These are phyloP conservation scores for Pseudogymnoascus sp. DNA, from an alignment of 2,329 filamentous ascomycete genomes.

Conservation along the genomic window DNA sequence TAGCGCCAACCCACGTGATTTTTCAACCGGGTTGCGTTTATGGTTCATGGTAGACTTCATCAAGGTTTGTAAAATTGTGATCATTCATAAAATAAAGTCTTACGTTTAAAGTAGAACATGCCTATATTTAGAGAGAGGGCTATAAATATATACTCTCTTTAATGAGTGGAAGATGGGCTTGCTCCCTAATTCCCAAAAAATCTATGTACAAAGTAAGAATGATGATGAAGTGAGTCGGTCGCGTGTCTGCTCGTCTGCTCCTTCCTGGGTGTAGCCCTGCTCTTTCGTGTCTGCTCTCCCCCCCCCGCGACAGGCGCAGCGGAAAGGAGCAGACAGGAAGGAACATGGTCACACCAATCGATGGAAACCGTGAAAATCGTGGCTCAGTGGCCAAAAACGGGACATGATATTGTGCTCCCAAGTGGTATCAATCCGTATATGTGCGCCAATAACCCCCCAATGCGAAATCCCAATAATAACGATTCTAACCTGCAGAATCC, in stretches of 20 bases:
- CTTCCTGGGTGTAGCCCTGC: too few relatives aligned
- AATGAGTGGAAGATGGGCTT: not conserved
- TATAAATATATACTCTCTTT: slow-evolving; percentile 3
- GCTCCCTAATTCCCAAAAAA: not conserved
- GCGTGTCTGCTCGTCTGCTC: not conserved
- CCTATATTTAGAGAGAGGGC: slow-evolving; percentile 5
- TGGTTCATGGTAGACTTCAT: not conserved
- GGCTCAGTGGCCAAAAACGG: not conserved
- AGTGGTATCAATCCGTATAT: not conserved
- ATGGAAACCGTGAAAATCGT: not conserved
- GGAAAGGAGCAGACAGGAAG: too few relatives aligned
- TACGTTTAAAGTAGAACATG: not conserved
- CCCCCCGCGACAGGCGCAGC: not conserved
- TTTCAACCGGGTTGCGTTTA: not conserved
- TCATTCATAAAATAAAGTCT: not conserved
- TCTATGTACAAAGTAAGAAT: slow-evolving; percentile 1
- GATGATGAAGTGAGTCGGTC: not conserved
- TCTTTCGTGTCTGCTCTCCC: too few relatives aligned
- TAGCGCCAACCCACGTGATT: not conserved
- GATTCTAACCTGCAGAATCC: slow-evolving; percentile 1
- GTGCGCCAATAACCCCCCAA: not conserved
- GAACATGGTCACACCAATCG: too few relatives aligned
- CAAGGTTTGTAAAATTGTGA: not conserved
- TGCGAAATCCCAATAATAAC: not conserved
- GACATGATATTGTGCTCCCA: slow-evolving; percentile 1